Base-by-base conservation (phyloP, 2,329 filamentous ascomycete species). In the Fusarium tupiense region DNA sequence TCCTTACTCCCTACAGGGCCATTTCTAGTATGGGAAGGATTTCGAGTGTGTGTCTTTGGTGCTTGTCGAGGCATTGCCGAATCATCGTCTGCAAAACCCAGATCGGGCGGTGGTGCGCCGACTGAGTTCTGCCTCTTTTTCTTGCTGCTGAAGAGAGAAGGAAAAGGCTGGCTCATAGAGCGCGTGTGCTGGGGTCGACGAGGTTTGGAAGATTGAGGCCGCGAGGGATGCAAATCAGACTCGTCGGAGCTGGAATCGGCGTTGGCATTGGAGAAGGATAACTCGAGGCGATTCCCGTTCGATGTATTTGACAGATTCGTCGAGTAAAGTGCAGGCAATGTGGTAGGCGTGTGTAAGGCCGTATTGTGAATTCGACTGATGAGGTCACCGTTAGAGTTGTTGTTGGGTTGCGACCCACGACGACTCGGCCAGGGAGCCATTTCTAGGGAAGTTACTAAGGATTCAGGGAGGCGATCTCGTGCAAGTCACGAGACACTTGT, bases 131-230 rank as follows among this genome's bases (percentile, higher is more conserved):
- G 82, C 77, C 87, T 88, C 82, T 89, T 91, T 79, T 90, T 91
- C 71, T 84, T 87, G 70, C 84, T 83, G 38, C 88, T 87, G 79
- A 95, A 94, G 38, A 95, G 83, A 24, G 90, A 91, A 13, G 93
- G 92, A 73, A 96, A 93, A 17, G 94, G 93, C 78, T 96, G 92
- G 86, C 94, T 96, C 85, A 93, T 89, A 63, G 94, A 95, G 62
- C 93, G 82, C 17, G 74, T 73, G 61, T 83, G 81, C 47, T 73
- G 67, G 20, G 80, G 71, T 29, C 73, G 68, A 69, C 60, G 70
- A 57, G 71, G 52, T 50, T 69, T 79, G 61, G 71, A 71, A 13
- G 76, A 71, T 46, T 73, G 65, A 57, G 72, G 70, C 60, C 71
- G 67, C 46, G 74, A 74, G 54, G 80, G 79, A 68, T 82, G 80